phyloP scores from a whole-genome alignment of 1,139 yeast genomes.

The Saccharomyces hybrid region DNA sequence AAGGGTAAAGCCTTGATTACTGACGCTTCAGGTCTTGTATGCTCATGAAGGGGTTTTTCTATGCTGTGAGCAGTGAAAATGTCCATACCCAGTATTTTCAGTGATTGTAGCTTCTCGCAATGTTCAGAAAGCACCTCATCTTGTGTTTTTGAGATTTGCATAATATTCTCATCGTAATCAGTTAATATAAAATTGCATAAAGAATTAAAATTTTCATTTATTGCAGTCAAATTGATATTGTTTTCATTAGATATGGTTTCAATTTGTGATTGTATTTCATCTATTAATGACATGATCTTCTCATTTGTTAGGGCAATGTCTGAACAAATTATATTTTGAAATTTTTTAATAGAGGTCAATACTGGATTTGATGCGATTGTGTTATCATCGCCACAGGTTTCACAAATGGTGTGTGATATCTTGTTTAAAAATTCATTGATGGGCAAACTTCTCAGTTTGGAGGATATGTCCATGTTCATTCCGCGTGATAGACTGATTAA shows the following conservation, averaged over 20 bases:
- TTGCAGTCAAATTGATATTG: not conserved
- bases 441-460: not conserved
- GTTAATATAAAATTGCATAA: constrained; percentile 2
- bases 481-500: not conserved
- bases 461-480: not conserved
- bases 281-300: not conserved
- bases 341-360: not conserved
- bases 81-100: not conserved
- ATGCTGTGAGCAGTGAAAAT: not conserved
- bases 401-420: not conserved
- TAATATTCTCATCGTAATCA: constrained; percentile 9
- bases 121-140: constrained; percentile 9
- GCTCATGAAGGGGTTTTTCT: not conserved
- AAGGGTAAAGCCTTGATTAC: not conserved
- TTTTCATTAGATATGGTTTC: not conserved
- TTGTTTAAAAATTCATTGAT: not conserved
- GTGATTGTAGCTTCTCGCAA: not conserved
- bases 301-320: not conserved
- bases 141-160: constrained; percentile 14
- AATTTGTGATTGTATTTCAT: not conserved
- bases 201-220: not conserved
- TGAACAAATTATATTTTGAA: not conserved
- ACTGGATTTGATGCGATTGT: not conserved
- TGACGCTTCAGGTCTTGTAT: not conserved
- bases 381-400: not conserved